phyloP scores from a whole-genome alignment of 2,329 filamentous ascomycete species.

The Aspergillus transmontanensis region DNA sequence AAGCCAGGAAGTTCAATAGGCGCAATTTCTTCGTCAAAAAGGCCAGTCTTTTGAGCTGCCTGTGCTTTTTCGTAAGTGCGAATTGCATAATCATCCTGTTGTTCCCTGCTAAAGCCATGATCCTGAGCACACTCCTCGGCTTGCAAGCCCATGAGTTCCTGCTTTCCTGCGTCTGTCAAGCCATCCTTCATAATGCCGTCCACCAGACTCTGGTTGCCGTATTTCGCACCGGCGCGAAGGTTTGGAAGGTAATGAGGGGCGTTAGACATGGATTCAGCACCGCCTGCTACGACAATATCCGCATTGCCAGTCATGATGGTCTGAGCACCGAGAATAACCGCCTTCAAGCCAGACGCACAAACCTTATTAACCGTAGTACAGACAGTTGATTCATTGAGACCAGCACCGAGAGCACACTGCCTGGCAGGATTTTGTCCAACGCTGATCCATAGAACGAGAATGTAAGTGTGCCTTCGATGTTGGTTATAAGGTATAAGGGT shows the following conservation, averaged over 20 bases:
- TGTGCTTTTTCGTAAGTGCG: conserved; percentile 92
- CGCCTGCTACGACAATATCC: conserved; percentile 88
- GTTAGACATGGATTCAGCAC: conserved; percentile 98
- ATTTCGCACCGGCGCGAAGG: conserved; percentile 86
- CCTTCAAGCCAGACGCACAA: conserved; percentile 93
- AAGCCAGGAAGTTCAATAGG: conserved; percentile 85
- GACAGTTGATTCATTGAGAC: conserved; percentile 76
- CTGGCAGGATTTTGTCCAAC: conserved; percentile 95
- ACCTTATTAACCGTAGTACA: conserved; percentile 99
- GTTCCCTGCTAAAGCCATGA: conserved; percentile 76
- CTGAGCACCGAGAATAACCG: conserved; percentile 90
- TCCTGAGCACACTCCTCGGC: conserved; percentile 90
- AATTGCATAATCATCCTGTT: conserved; percentile 96
- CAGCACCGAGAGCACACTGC: conserved; percentile 88
- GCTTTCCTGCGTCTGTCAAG: conserved; percentile 84
- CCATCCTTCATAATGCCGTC: conserved; percentile 95
- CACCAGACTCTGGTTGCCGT: conserved; percentile 84
- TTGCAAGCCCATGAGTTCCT: conserved; percentile 94
- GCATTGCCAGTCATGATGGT: conserved; percentile 97
- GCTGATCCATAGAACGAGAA: conserved; percentile 50
- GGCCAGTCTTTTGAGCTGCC: conserved; percentile 76
- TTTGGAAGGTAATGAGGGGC: conserved; percentile 90
- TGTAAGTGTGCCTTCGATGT: background rate
- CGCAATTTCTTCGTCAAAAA: conserved; percentile 83
- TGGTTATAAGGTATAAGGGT: background rate